A percentile compares a stretch with the other conserved stretches of the same genome.
Conservation (phyloP, 1,284 basidiomycete genomes). For the Irpex sp. region DNA sequence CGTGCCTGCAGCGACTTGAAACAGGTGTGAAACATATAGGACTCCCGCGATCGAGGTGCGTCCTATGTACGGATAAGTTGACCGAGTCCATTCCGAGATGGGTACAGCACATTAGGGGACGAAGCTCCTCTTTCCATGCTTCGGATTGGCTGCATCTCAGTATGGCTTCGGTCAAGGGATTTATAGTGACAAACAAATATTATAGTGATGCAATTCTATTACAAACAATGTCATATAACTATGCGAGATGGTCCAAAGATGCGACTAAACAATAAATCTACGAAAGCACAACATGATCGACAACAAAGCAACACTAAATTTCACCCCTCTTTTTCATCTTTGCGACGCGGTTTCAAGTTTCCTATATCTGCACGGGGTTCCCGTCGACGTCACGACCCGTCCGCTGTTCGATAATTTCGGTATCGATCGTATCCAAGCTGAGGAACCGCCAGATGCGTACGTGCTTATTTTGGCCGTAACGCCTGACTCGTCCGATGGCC, state of each 20-base stretch:
- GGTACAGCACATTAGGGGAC: too few species aligned
- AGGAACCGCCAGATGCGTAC: constrained; percentile 83
- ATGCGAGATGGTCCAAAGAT: background rate
- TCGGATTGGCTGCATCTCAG: too few species aligned
- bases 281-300: background rate
- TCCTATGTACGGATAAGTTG: background rate
- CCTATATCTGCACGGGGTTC: background rate
- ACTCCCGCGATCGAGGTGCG: background rate
- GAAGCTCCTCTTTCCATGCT: too few species aligned
- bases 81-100: too few species aligned
- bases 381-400: constrained; percentile 28
- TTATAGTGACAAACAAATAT: background rate
- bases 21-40: background rate
- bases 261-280: background rate
- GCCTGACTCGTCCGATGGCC: constrained; percentile 84
- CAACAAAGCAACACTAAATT: background rate
- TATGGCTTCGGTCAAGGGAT: too few species aligned
- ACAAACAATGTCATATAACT: background rate
- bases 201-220: background rate
- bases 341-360: too few species aligned
- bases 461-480: constrained; percentile 81
- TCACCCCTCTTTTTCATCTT: background rate
- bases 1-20: background rate
- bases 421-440: constrained; percentile 82
- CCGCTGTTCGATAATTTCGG: constrained; percentile 66